phyloP scores from a whole-genome alignment of 805 yeast species.

The Teunomyces kruisii region DNA sequence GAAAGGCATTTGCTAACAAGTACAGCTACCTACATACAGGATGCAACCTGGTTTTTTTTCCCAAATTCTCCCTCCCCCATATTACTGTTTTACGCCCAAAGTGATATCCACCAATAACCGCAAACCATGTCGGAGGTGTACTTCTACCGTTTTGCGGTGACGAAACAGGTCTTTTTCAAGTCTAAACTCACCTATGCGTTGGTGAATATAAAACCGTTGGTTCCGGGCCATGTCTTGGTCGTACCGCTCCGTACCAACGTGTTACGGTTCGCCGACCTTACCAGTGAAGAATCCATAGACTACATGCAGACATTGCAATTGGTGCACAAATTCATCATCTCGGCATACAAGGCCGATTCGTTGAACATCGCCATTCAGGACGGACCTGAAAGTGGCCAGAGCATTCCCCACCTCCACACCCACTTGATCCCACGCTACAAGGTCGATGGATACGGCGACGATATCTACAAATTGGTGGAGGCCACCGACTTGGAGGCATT shows the following conservation, averaged over 20 bases:
- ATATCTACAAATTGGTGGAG: slow-evolving; percentile 66
- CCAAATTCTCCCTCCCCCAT: no score
- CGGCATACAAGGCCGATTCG: slow-evolving; percentile 74
- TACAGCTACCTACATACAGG: no score
- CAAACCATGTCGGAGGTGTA: slow-evolving; percentile 27
- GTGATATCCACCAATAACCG: neutral
- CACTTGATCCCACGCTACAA: slow-evolving; percentile 86
- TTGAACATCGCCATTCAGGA: slow-evolving; percentile 93
- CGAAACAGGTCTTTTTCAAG: slow-evolving; percentile 56
- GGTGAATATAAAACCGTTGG: slow-evolving; percentile 88
- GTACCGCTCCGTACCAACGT: slow-evolving; percentile 73
- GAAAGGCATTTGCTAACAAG: no score
- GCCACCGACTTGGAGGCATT: slow-evolving; percentile 46
- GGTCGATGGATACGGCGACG: slow-evolving; percentile 60
- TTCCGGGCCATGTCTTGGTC: slow-evolving; percentile 87
- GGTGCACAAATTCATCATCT: slow-evolving; percentile 65
- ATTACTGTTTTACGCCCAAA: no score
- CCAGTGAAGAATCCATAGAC: slow-evolving; percentile 71
- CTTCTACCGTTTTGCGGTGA: slow-evolving; percentile 56
- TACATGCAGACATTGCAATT: slow-evolving; percentile 74
- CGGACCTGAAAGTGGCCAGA: slow-evolving; percentile 94
- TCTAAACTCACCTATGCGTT: slow-evolving; percentile 74
- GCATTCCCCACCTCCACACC: slow-evolving; percentile 93
- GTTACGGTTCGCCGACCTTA: slow-evolving; percentile 65
- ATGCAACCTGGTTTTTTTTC: no score